phyloP scores from a whole-genome alignment of 2,329 filamentous ascomycete genomes.

The Claviceps monticola region DNA sequence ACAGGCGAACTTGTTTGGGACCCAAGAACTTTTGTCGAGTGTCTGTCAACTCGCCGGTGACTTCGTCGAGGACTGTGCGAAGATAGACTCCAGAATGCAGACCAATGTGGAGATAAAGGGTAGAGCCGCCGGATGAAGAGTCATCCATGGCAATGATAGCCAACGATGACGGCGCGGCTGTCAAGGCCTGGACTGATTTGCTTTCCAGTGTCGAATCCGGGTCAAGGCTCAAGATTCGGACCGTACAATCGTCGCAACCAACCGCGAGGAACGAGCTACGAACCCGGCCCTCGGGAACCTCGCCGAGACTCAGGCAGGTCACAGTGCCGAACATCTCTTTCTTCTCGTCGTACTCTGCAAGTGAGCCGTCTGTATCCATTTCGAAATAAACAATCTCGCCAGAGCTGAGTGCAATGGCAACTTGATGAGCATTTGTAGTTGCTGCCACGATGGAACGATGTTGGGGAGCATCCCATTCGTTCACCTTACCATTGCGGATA shows the following conservation, averaged over 20 bases:
- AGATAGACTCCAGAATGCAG: constrained; percentile 93
- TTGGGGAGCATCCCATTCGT: constrained; percentile 87
- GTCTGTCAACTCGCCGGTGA: constrained; percentile 89
- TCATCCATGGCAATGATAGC: constrained; percentile 94
- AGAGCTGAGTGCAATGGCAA: constrained; percentile 85
- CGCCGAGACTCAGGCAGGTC: constrained; percentile 83
- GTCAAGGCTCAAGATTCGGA: constrained; percentile 80
- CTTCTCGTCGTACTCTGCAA: constrained; percentile 90
- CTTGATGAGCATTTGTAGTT: constrained; percentile 83
- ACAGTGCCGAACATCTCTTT: constrained; percentile 92
- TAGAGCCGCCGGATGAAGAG: constrained; percentile 75
- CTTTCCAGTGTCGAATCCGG: constrained; percentile 83
- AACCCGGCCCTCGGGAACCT: constrained; percentile 78
- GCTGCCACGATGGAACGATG: constrained; percentile 93
- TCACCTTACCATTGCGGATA: constrained; percentile 64
- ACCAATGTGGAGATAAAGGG: constrained; percentile 89
- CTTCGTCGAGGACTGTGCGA: constrained; percentile 84
- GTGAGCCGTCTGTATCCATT: constrained; percentile 79
- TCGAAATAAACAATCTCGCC: constrained; percentile 98
- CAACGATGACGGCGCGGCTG: constrained; percentile 75
- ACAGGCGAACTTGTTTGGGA: constrained; percentile 77
- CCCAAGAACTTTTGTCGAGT: constrained; percentile 91
- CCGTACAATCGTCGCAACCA: constrained; percentile 91
- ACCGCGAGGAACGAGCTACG: constrained; percentile 90
- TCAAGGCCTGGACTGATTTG: constrained; percentile 87